Evolutionary conservation across 345 rosid genomes (phyloP).

Genomic region (Eucalyptus melliodora): DNA sequence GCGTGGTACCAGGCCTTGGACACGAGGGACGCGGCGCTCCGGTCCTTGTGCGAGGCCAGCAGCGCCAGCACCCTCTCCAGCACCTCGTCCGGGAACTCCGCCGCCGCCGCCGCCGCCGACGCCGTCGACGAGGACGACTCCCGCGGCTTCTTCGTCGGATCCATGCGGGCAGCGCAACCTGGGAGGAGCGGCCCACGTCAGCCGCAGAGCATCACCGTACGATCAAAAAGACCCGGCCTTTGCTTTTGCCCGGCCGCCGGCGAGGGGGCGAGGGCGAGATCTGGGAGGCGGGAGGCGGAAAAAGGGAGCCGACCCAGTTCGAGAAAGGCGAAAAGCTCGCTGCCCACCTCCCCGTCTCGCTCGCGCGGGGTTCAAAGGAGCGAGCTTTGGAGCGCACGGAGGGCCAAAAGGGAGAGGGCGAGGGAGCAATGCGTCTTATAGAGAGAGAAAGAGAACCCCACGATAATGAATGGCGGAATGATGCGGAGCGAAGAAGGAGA

Average conservation of each 20-base stretch:
- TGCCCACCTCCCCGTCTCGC: neutral
- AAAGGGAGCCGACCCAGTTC: neutral
- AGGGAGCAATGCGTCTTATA: neutral
- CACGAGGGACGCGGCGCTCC: constrained; percentile 52
- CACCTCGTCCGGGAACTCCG: constrained; percentile 51
- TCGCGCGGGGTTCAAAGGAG: neutral
- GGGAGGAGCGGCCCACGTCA: neutral
- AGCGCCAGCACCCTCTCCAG: constrained; percentile 42
- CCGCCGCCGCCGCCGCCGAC: neutral
- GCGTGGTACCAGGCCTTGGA: constrained; percentile 60
- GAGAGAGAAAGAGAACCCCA: neutral
- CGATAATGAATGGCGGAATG: neutral
- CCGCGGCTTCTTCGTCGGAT: constrained; percentile 17
- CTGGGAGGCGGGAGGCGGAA: neutral
- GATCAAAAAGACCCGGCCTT: neutral
- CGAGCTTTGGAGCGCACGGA: neutral
- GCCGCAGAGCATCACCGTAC: neutral
- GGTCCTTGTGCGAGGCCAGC: constrained; percentile 31
- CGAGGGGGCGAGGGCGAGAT: neutral
- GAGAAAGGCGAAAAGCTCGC: neutral
- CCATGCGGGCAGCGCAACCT: neutral
- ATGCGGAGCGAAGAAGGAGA: neutral
- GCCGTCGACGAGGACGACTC: neutral
- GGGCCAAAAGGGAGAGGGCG: neutral
- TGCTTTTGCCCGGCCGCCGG: neutral